Evolutionary conservation across 768 basidiomycete genomes (phyloP), one percentile per base, ranked within the genome.

Genomic region (Mycena galericulata): DNA sequence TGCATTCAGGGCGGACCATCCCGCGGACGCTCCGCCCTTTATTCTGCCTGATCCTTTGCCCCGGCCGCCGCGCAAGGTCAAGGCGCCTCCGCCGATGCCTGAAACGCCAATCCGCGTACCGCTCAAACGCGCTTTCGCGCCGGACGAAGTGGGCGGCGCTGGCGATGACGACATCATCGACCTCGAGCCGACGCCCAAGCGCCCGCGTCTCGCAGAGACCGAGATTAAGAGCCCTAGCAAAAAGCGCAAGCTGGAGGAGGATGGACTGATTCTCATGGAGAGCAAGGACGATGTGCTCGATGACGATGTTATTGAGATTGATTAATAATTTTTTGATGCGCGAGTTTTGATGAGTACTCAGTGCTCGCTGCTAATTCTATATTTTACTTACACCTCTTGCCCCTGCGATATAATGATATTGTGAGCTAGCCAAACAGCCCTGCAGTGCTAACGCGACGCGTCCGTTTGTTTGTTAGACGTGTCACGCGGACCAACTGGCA

Each of bases 241-340:
- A 80, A 88, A 85, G 73, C 79, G 87, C 63, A 78, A 81, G 69
- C 75, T 94, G 62, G 93, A 95, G 51, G 89, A 91, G 73, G 93
- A 95, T 62, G 94, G 93, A 11, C 73, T 95, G 49, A 76, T 95
- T 36, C 69, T 93, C 72, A 77, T 95, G 76, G 92, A 92, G 34
- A 80, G 82, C 14, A 83, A 81, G 36, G 82, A 87, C 63, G 89
- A 90, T 69, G 73, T 77, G 71, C 75, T 90, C 32, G 84, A 83
- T 36, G 89, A 86, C 26, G 89, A 90, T 68, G 77, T 89, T 14
- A 89, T 90, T 58, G 85, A 80, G 76, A 84, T 90, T 70, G 87
- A 90, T n/a, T n/a, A n/a, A n/a, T n/a, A n/a, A n/a, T n/a, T n/a
- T n/a, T n/a, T 73, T 87, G 79, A 86, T 36, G 34, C 22, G 18